Base-by-base conservation (phyloP, 2,329 filamentous ascomycete species). In the Aureobasidium sp. region DNA sequence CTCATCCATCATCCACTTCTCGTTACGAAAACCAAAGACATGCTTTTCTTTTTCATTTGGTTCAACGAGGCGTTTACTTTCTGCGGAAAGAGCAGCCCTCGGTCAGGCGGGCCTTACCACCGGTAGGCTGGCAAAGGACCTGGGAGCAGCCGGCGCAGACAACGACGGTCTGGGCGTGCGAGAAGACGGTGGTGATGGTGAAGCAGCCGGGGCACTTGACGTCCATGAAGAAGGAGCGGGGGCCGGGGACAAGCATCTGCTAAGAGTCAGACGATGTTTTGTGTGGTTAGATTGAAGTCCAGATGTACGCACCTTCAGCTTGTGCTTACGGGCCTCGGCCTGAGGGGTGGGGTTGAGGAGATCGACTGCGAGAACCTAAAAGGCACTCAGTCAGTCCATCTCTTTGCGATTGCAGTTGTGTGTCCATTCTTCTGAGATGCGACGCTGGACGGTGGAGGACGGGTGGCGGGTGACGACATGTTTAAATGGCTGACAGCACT, bases 181-280 rank as follows among this genome's bases (percentile, higher is more conserved):
- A 97, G 90, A 97, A 99, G 82, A 99, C 94, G 80, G 94, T 99
- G 80, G 94, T 99, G 87, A 99, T 99, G 81, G 92, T 97, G 89
- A 97, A 99, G 90, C 94, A 99, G 76, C 94, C 94, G 79, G 94
- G 94, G 90, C 94, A 99, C 89, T 99, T 99, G 85, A 99, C 94
- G 79, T 99, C 94, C 94, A 99, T 99, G 90, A 99, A 99, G 90
- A 97, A 99, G 71, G 93, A 97, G 79, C 94, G 91, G 75, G 94
- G 94, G 70, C 86, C 88, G 75, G 94, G 94, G 78, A 99, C 94
- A 74, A 99, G 90, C 71, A 67, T 70, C 70, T 72, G 64, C 54
- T 34, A 36, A 57, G 51, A 57, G 59, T 53, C 32, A 57, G 64
- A 51, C 53, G 59, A 51, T 41, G 54, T n/a, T 64, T 50, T 36